Evolutionary conservation across 257 asterid genomes (phyloP), one percentile per base, ranked within the genome.

Genomic region (Voacanga thouarsii): DNA sequence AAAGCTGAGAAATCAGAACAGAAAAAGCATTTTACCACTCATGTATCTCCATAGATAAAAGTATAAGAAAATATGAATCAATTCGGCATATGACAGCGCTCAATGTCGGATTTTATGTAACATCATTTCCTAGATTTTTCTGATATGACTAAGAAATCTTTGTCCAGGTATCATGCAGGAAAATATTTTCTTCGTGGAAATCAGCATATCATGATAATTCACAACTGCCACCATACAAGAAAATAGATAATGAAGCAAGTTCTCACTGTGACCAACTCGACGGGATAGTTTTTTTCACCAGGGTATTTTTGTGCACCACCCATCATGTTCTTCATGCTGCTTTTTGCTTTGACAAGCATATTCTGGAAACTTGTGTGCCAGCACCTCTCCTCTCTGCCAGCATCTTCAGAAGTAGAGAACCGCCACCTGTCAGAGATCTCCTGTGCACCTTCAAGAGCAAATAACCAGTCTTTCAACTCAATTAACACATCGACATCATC

Each of bases 391-490:
- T 96, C 97, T 84, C 95, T 87, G 79, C 75, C 79, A 82, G 88
- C 80, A 84, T 79, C 88, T 80, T 85, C 89, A 82, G 78, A 80
- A 79, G 84, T 81, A 76, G 67, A 76, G 81, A 72, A 77, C 86
- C 75, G 69, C 85, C 86, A 84, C 69, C 87, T 88, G 73, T 86
- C 90, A 56, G 74, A 85, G 74, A 87, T 80, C 82, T 94, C 96
- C 79, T 90, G 85, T 24, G 90, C 92, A 78, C 96, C 93, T 90
- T 96, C 99, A 66, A 96, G 93, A 80, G 98, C 96, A 87, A 96
- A 96, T 86, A 93, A 81, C 99, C 99, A 96, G 82, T 96, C 97
- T 84, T 88, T 92, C 80, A 96, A 83, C 79, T 96, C 95, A 75
- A 96, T 80, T 49, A 95, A 84, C 78, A 96, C 71, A 71, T 93